Base-by-base conservation (phyloP, 2,329 filamentous ascomycete genomes). In the Phyllosticta ampelicida region DNA sequence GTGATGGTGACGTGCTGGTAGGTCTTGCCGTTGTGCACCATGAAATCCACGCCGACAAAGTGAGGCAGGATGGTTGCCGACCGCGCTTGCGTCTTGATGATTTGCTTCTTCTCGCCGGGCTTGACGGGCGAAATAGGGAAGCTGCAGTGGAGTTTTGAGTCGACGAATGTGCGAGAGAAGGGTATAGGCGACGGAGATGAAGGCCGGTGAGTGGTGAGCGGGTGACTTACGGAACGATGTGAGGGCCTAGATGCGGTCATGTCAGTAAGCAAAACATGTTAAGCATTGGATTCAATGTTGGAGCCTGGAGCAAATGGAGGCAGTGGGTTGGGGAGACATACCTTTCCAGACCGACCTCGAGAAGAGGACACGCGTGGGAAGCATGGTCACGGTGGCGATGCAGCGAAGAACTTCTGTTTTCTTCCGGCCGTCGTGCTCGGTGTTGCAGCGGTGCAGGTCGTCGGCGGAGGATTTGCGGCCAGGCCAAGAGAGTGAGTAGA, bases 311-410 rank as follows among this genome's bases (percentile, higher is more conserved):
- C 16, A 8, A 44, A n/a, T 18, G 2, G 16, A 44, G 36, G 13
- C 36, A n/a, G 8, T 44, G 36, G 8, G 36, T n/a, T n/a, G 13
- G 6, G n/a, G 23, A 11, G 0, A 60, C 74, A 64, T 74, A 90
- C 89, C 89, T 80, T 95, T 95, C 89, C 89, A 95, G 68, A 91
- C 85, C 54, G 89, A 94, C 65, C 89, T 86, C 75, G 84, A 85
- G 63, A 63, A 68, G 10, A 73, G 79, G 67, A 77, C 78, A 68
- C 83, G 78, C 65, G 87, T 89, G 62, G 56, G 56, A 23, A 58
- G 23, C 56, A 58, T 58, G 10, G 26, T 58, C 29, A 51, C 9
- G 50, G 28, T 13, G 10, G 55, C 23, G 56, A 5, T 30, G 48
- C 21, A 48, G 56, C 51, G 56, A 20, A 36, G 44, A 36, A n/a